These are phyloP conservation scores for Xanthoconium stramineum DNA, from an alignment of 768 basidiomycete species.

Conservation along the genomic window DNA sequence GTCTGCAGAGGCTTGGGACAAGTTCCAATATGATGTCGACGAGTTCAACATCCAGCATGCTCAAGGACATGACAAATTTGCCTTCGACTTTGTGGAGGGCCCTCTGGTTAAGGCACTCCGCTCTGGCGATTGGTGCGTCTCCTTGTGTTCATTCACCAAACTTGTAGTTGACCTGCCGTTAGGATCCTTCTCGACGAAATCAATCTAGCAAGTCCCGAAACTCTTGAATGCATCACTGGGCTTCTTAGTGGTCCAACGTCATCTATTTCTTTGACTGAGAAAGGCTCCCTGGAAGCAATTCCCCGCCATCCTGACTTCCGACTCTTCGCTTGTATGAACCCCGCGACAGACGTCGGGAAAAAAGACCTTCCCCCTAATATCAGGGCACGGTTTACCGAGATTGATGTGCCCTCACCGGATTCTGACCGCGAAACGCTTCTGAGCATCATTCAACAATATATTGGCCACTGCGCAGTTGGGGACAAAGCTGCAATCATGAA, in stretches of 20 bases:
- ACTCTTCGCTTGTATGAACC: conserved; percentile 99
- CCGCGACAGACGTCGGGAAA: conserved; percentile 97
- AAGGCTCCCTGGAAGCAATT: conserved; percentile 86
- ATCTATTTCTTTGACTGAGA: conserved; percentile 90
- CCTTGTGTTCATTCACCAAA: neutral
- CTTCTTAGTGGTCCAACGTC: conserved; percentile 81
- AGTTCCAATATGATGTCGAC: conserved; percentile 63
- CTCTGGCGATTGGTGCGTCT: conserved; percentile 82
- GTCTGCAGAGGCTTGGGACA: conserved; percentile 59
- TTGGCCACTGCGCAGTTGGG: conserved; percentile 75
- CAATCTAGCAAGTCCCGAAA: conserved; percentile 92
- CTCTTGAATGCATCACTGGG: conserved; percentile 88
- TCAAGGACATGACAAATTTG: conserved; percentile 84
- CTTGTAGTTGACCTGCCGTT: conserved; percentile 1
- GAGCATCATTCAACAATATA: conserved; percentile 84
- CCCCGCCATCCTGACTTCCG: conserved; percentile 94
- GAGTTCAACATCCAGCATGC: conserved; percentile 89
- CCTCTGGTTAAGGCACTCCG: conserved; percentile 90
- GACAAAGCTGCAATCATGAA: conserved; percentile 89
- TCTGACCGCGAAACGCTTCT: conserved; percentile 86
- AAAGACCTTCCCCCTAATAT: conserved; percentile 93
- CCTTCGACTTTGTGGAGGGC: conserved; percentile 94
- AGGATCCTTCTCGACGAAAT: conserved; percentile 97
- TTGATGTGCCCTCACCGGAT: conserved; percentile 94
- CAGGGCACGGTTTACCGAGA: conserved; percentile 89